Evolutionary conservation across 2,329 filamentous ascomycete genomes (phyloP).

Genomic region (Monosporascus sp.): DNA sequence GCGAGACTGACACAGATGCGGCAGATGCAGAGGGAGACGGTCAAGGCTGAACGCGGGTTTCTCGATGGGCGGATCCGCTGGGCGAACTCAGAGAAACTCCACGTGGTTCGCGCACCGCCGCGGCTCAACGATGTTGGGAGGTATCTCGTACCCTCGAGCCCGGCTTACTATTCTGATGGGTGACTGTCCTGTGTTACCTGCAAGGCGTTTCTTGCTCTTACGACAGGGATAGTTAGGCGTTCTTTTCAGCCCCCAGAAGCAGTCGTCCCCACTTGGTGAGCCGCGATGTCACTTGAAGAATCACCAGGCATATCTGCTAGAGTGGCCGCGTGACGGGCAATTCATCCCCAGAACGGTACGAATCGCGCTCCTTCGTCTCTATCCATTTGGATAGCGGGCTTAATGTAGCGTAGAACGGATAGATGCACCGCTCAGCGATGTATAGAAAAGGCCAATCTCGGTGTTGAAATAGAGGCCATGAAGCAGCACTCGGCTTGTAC

Average conservation of each 20-base stretch:
- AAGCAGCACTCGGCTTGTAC: background rate
- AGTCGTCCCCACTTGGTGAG: background rate
- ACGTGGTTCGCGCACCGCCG: background rate
- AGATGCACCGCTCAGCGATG: background rate
- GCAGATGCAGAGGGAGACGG: background rate
- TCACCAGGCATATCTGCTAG: background rate
- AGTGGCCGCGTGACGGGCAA: no score
- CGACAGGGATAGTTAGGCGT: conserved; percentile 4
- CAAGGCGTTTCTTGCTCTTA: conserved; percentile 6
- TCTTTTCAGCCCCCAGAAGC: conserved; percentile 18
- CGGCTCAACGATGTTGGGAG: background rate
- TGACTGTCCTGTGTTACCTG: conserved; percentile 1
- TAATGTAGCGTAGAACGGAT: background rate
- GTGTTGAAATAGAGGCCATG: background rate
- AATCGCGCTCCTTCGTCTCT: background rate
- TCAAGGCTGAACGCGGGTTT: background rate
- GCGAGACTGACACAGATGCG: background rate
- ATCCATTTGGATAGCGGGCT: background rate
- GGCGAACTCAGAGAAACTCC: background rate
- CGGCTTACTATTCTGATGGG: background rate
- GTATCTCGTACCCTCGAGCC: background rate
- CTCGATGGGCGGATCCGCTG: background rate
- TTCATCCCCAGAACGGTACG: no score
- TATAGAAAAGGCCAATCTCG: background rate
- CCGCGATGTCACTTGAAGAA: background rate